Evolutionary conservation across 176 grass and related monocot species (phyloP).

Genomic region (Rhynchospora breviuscula): DNA sequence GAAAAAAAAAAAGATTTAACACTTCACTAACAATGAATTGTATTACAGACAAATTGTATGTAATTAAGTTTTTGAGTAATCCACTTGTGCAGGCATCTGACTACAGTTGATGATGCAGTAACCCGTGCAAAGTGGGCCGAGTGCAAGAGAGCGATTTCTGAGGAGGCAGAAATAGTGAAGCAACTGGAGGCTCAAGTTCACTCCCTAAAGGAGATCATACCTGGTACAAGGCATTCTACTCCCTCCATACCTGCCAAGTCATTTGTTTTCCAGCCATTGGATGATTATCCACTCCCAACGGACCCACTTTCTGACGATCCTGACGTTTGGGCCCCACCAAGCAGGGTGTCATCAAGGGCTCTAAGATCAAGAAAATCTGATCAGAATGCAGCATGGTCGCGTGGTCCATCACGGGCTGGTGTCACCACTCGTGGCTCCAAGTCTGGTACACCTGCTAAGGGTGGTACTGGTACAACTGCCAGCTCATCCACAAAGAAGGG

Average conservation of each 20-base stretch:
- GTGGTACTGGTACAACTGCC: conserved; percentile 33
- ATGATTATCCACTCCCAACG: conserved; percentile 77
- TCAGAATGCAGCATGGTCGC: conserved; percentile 71
- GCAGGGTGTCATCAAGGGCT: conserved; percentile 36
- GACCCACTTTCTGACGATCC: conserved; percentile 60
- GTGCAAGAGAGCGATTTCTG: conserved; percentile 79
- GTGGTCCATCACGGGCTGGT: conserved; percentile 58
- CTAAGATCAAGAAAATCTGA: conserved; percentile 50
- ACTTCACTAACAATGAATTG: background rate
- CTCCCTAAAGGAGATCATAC: conserved; percentile 58
- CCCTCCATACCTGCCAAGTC: conserved; percentile 79
- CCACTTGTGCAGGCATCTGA: conserved; percentile 54
- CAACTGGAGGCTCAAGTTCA: conserved; percentile 69
- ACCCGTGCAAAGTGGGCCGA: conserved; percentile 70
- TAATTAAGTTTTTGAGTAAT: background rate
- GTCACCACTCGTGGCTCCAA: conserved; percentile 53
- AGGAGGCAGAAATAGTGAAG: conserved; percentile 82
- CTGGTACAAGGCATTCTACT: conserved; percentile 50
- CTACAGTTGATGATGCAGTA: conserved; percentile 65
- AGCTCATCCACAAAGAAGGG: conserved; percentile 57
- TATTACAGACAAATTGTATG: too few species aligned
- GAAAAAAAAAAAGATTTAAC: background rate
- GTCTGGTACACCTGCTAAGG: conserved; percentile 53
- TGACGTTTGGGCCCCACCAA: conserved; percentile 84
- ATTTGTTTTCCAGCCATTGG: conserved; percentile 87